phyloP scores from a whole-genome alignment of 1,284 basidiomycete genomes.

The Ustilago shanxiensis region DNA sequence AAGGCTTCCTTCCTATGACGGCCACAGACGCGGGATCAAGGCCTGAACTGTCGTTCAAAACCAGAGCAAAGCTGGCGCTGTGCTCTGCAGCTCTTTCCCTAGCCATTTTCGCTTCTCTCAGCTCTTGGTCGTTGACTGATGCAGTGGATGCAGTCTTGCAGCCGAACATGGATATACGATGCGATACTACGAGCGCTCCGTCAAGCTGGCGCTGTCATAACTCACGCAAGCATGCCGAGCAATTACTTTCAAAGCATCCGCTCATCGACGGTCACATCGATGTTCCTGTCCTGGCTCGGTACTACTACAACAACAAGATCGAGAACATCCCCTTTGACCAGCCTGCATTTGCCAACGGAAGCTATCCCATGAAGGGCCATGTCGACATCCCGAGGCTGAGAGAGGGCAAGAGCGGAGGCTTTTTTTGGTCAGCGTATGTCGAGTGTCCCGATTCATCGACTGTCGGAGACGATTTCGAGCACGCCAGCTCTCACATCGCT shows the following conservation, averaged over 20 bases:
- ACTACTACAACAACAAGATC: constrained; percentile 43
- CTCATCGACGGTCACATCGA: constrained; percentile 57
- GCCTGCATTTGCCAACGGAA: constrained; percentile 28
- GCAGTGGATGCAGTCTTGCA: background rate
- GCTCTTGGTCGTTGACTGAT: constrained; percentile 3
- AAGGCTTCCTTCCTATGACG: constrained; percentile 13
- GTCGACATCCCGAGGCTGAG: constrained; percentile 54
- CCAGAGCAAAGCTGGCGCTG: background rate
- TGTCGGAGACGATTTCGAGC: constrained; percentile 41
- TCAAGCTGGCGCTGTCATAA: constrained; percentile 21
- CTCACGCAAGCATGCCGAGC: constrained; percentile 23
- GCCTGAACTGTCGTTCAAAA: background rate
- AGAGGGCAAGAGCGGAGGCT: constrained; percentile 43
- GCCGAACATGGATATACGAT: constrained; percentile 15
- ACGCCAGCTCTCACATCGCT: constrained; percentile 26
- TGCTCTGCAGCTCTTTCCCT: background rate
- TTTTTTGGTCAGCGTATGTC: constrained; percentile 57
- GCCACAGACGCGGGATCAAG: background rate
- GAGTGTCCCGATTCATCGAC: constrained; percentile 32
- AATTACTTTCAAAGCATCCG: constrained; percentile 30
- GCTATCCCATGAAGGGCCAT: constrained; percentile 28
- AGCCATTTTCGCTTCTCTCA: background rate
- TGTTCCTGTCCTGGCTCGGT: constrained; percentile 44
- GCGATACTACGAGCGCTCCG: background rate
- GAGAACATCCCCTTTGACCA: constrained; percentile 43